Evolutionary conservation across 352 stramenopile species (phyloP).

Genomic region (Phytophthora hybrid): DNA sequence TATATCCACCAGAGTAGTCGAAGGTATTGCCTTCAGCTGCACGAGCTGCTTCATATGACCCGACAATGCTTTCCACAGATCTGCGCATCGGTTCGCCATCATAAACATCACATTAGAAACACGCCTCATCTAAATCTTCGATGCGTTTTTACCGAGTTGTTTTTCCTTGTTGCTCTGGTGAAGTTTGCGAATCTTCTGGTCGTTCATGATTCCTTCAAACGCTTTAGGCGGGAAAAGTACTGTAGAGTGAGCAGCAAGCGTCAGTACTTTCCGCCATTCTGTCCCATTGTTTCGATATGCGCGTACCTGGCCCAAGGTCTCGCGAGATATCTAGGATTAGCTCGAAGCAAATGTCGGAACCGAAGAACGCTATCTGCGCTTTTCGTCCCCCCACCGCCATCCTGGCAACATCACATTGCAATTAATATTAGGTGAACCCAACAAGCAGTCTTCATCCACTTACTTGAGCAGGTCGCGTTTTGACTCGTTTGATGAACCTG

Average conservation of each 20-base stretch:
- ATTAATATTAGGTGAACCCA: conserved; percentile 1
- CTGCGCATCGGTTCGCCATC: conserved; percentile 28
- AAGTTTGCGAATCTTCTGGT: conserved; percentile 81
- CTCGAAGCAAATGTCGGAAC: conserved; percentile 82
- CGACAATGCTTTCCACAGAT: conserved; percentile 77
- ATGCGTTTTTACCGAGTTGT: conserved; percentile 52
- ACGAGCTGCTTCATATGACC: conserved; percentile 67
- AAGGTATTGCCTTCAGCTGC: conserved; percentile 49
- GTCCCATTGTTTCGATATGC: neutral
- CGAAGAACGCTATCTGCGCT: conserved; percentile 81
- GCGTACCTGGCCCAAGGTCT: conserved; percentile 64
- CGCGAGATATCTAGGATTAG: conserved; percentile 68
- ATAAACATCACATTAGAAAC: conserved; percentile 10
- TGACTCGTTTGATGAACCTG: conserved; percentile 55
- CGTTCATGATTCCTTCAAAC: conserved; percentile 86
- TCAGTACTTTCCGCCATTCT: neutral
- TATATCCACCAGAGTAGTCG: conserved; percentile 47
- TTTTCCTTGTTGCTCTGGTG: conserved; percentile 79
- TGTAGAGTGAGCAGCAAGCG: conserved; percentile 27
- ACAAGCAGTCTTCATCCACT: neutral
- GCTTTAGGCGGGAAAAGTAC: conserved; percentile 72
- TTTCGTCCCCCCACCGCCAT: conserved; percentile 74
- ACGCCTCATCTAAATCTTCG: neutral
- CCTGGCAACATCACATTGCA: conserved; percentile 32
- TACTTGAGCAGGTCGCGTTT: conserved; percentile 80